Conservation (phyloP, 2,329 filamentous ascomycete genomes). For the Botrytis aclada region DNA sequence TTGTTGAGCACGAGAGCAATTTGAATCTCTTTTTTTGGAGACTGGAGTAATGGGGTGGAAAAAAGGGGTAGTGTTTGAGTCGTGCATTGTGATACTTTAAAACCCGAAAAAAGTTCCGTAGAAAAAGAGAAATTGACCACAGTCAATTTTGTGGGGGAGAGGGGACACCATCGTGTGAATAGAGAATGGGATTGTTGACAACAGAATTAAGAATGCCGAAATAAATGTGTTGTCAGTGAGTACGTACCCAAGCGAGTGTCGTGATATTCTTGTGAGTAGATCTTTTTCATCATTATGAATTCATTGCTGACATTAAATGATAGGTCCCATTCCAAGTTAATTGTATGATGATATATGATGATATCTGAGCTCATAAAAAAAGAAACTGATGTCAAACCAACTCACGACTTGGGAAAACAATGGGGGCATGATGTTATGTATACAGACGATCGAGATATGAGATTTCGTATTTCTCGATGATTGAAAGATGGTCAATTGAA, state of each 20-base stretch:
- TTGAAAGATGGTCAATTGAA: not conserved
- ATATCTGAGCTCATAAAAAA: not conserved
- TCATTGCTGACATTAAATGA: not conserved
- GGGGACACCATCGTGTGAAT: not conserved
- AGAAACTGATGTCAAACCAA: not conserved
- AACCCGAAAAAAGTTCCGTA: not conserved
- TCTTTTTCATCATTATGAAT: constrained; percentile 4
- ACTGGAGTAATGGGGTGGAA: not conserved
- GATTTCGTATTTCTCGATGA: not conserved
- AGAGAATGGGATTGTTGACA: not conserved
- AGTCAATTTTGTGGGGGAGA: constrained; percentile 2
- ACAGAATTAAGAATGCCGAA: not conserved
- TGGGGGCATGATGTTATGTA: constrained; percentile 17
- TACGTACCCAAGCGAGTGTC: not conserved
- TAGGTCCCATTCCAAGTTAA: not conserved
- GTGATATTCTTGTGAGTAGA: not conserved
- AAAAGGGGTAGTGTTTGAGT: constrained; percentile 7
- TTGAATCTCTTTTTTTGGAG: not conserved
- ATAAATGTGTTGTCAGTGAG: constrained; percentile 6
- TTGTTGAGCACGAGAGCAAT: not conserved
- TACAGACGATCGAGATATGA: not conserved
- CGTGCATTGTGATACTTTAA: not conserved
- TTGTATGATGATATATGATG: constrained; percentile 12
- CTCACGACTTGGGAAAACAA: constrained; percentile 1
- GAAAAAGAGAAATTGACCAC: not conserved